phyloP scores from a whole-genome alignment of 805 yeast species.

The Monosporozyma unispora region DNA sequence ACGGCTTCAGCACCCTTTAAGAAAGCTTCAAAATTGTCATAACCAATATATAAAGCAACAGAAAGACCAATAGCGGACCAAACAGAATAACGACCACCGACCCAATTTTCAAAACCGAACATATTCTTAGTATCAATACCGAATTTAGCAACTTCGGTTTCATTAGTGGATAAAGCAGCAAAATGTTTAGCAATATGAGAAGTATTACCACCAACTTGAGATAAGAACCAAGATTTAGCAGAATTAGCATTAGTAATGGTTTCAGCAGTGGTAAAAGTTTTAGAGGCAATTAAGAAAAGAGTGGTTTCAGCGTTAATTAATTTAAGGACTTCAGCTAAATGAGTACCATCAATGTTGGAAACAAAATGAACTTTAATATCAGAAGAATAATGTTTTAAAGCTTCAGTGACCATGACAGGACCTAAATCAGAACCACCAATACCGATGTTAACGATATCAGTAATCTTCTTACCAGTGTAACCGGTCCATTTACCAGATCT shows the following conservation, averaged over 20 bases:
- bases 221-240: slow-evolving; percentile 91
- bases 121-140: slow-evolving; percentile 97
- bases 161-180: slow-evolving; percentile 93
- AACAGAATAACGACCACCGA: slow-evolving; percentile 99
- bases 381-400: slow-evolving; percentile 80
- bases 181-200: slow-evolving; percentile 90
- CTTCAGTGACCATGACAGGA: slow-evolving; percentile 99
- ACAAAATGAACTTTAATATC: slow-evolving; percentile 82
- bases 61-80: slow-evolving; percentile 99
- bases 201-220: slow-evolving; percentile 46
- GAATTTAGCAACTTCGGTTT: slow-evolving; percentile 80
- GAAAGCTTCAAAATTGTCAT: slow-evolving; percentile 84
- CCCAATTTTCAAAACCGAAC: slow-evolving; percentile 99
- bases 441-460: slow-evolving; percentile 94
- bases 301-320: slow-evolving; percentile 81
- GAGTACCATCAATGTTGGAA: slow-evolving; percentile 98
- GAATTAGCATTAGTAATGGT: slow-evolving; percentile 92
- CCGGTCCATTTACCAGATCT: slow-evolving; percentile 96
- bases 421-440: slow-evolving; percentile 99
- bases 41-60: slow-evolving; percentile 91
- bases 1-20: slow-evolving; percentile 96
- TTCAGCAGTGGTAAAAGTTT: slow-evolving; percentile 99
- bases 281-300: slow-evolving; percentile 83
- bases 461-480: slow-evolving; percentile 88
- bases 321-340: slow-evolving; percentile 83